Evolutionary conservation across 768 basidiomycete species (phyloP).

Genomic region (Tubosaeta sp.): DNA sequence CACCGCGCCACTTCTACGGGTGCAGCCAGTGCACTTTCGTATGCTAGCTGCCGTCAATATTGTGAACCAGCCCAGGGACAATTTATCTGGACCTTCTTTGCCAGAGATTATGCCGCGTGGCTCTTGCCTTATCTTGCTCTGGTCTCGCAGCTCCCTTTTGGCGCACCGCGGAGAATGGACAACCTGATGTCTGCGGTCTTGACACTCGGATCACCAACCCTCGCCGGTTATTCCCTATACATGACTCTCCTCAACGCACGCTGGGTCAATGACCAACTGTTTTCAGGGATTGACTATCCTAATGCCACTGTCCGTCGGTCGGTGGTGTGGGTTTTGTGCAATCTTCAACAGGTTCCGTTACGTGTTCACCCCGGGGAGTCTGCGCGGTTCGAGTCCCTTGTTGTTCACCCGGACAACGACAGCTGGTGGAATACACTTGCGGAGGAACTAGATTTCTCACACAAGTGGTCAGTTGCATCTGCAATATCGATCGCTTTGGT

Average conservation of each 20-base stretch:
- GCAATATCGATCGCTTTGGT: conserved; percentile 41
- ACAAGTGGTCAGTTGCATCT: conserved; percentile 39
- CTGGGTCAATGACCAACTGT: conserved; percentile 24
- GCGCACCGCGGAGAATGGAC: conserved; percentile 34
- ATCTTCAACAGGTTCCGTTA: conserved; percentile 32
- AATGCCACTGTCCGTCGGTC: neutral
- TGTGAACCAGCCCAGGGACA: conserved; percentile 13
- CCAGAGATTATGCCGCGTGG: conserved; percentile 42
- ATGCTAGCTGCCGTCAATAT: neutral
- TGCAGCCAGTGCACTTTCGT: conserved; percentile 9
- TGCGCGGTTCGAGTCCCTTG: conserved; percentile 26
- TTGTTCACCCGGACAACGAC: conserved; percentile 40
- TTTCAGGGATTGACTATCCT: conserved; percentile 30
- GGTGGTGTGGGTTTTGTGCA: conserved; percentile 32
- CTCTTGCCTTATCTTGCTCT: conserved; percentile 47
- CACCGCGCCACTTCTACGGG: neutral
- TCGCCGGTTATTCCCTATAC: conserved; percentile 39
- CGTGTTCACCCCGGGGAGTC: conserved; percentile 23
- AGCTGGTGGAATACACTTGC: conserved; percentile 35
- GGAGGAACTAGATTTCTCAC: conserved; percentile 33
- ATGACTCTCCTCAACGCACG: neutral
- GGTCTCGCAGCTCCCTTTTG: conserved; percentile 48
- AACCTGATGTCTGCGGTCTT: conserved; percentile 41
- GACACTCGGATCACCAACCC: conserved; percentile 41
- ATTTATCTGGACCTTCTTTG: conserved; percentile 22